Percentiles rank a stretch among this genome's conserved stretches.
Evolutionary conservation across 768 basidiomycete species (phyloP).

Genomic region (Boletus pseudo-olivaceus): DNA sequence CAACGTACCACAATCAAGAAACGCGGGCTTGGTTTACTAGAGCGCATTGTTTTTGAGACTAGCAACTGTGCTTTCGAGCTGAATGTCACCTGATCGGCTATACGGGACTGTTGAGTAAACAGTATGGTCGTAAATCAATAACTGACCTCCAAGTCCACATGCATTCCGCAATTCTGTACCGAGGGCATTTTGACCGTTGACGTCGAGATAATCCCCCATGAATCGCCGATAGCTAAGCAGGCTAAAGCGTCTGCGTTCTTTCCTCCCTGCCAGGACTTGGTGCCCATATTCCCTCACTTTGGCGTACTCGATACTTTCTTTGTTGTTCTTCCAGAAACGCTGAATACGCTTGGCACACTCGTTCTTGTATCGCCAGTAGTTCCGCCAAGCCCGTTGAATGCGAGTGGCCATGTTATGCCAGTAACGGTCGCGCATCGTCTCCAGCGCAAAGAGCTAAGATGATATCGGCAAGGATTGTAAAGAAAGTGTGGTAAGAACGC

Average conservation of each 20-base stretch:
- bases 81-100: conserved; percentile 78
- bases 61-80: conserved; percentile 79
- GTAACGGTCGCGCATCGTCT: conserved; percentile 98
- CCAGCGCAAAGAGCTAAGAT: conserved; percentile 86
- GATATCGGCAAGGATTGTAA: not conserved
- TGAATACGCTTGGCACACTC: conserved; percentile 95
- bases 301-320: conserved; percentile 85
- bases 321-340: conserved; percentile 98
- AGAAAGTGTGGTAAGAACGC: conserved; percentile 23
- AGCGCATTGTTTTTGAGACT: conserved; percentile 79
- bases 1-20: conserved; percentile 79
- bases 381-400: conserved; percentile 94
- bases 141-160: conserved; percentile 72
- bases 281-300: conserved; percentile 95
- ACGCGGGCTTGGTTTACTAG: conserved; percentile 89
- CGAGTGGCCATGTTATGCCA: conserved; percentile 99
- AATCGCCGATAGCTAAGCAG: conserved; percentile 91
- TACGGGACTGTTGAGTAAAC: not conserved
- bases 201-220: conserved; percentile 92
- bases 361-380: conserved; percentile 92
- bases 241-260: conserved; percentile 92
- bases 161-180: conserved; percentile 71
- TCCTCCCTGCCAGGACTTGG: conserved; percentile 83
- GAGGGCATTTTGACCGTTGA: conserved; percentile 76
- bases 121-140: not conserved